Base-by-base conservation (phyloP, 2,329 filamentous ascomycete genomes). In the Trichoderma polysporum region DNA sequence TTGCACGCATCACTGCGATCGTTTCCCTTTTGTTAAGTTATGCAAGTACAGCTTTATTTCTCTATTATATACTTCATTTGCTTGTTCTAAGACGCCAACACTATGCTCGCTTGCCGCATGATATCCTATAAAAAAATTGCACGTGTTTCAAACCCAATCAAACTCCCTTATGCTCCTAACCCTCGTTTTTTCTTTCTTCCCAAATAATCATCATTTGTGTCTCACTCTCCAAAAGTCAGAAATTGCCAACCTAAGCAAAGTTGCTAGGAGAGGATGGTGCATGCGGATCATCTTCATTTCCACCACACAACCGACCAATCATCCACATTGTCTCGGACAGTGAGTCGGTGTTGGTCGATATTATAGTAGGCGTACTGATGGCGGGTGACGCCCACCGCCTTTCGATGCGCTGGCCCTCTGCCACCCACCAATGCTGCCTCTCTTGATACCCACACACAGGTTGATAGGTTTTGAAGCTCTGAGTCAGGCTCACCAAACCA, bases 401-500 rank as follows among this genome's bases (percentile, higher is more conserved):
- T 80, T 67, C 81, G 79, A 76, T 88, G 85, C 67, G 88, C 89
- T 56, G 84, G 83, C 13, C 88, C 87, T 62, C 82, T 77, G 33
- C 86, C 87, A 67, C 87, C 88, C 69, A 82, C 82, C 71, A 80
- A 82, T 41, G 88, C 88, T 74, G 90, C 86, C 47, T 85, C 81
- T 50, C 83, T 81, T 35, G 84, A 85, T 70, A 86, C 82, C 88
- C 88, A 91, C 68, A 91, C 76, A 76, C 88, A 93, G 57, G 93
- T 97, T 50, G 94, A 94, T 73, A 97, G 78, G 79, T 97, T 97
- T 74, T 87, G 83, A 69, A 90, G 84, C 60, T 90, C 83, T 50
- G 77, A 80, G 79, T 96, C 88, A 22, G 90, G 89, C 37, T 81
- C 83, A 2, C 93, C 92, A 77, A 96, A 97, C 93, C 94, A 97